Conservation (phyloP, 306 rosid genomes). For the Quercus ilex region DNA sequence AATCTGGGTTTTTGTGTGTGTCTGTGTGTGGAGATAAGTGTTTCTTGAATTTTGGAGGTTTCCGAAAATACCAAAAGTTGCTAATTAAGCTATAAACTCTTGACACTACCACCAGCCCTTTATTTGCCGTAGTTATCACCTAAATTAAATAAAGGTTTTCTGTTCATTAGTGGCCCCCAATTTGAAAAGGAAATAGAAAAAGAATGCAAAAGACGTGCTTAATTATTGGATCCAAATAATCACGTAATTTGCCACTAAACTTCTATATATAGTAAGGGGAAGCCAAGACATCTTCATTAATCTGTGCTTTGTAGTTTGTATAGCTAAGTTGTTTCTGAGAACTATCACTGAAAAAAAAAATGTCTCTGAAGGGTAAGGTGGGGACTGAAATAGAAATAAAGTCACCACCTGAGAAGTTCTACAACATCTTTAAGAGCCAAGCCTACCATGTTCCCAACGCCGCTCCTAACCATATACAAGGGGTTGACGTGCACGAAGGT, state of each 20-base stretch:
- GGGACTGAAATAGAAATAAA: constrained; percentile 28
- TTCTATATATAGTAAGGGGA: not conserved
- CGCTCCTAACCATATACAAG: constrained; percentile 5
- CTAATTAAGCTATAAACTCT: no score
- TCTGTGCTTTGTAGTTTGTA: not conserved
- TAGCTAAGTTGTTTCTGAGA: not conserved
- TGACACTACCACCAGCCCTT: no score
- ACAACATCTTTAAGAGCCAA: constrained; percentile 16
- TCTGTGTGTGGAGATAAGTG: no score
- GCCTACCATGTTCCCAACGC: constrained; percentile 24
- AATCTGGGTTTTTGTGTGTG: no score
- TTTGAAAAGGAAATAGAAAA: not conserved
- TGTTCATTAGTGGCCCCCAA: not conserved
- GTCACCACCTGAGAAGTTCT: constrained; percentile 21
- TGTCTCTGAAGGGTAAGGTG: constrained; percentile 21
- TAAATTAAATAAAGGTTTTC: no score
- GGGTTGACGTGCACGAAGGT: constrained; percentile 36
- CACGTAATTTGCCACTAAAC: not conserved
- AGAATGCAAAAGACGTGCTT: not conserved
- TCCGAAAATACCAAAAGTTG: no score
- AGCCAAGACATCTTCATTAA: not conserved
- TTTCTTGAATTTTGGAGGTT: no score
- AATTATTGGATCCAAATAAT: not conserved
- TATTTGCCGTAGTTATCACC: no score
- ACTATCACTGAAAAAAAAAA: not conserved